These are phyloP conservation scores for Neofusicoccum ribis DNA, from an alignment of 2,329 filamentous ascomycete genomes.

Conservation along the genomic window DNA sequence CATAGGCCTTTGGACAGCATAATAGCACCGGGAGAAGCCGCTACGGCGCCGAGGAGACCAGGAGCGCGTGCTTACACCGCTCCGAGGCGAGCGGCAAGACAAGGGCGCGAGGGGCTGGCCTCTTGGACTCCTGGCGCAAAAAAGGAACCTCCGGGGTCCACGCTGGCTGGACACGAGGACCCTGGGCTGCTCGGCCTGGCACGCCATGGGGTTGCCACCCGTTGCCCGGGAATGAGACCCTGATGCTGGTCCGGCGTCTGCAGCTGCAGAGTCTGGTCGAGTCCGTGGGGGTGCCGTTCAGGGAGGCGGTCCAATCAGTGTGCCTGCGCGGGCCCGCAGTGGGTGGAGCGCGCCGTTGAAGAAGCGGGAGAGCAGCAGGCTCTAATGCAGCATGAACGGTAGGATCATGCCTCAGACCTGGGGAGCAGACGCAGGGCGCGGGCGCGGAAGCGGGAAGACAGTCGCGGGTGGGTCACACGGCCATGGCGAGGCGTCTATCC, in stretches of 20 bases:
- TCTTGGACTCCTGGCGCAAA: background rate
- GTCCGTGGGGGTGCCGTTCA: background rate
- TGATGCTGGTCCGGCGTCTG: background rate
- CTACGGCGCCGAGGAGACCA: background rate
- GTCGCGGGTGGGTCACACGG: background rate
- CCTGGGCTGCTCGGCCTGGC: background rate
- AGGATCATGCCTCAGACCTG: background rate
- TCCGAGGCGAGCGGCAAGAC: slow-evolving; percentile 3
- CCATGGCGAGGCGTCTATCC: background rate
- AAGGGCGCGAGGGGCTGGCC: background rate
- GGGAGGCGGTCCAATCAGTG: background rate
- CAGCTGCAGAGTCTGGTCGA: background rate
- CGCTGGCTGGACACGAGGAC: background rate
- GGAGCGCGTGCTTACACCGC: slow-evolving; percentile 11
- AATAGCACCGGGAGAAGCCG: slow-evolving; percentile 3
- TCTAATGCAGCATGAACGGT: background rate
- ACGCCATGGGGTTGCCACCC: background rate
- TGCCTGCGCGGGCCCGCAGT: background rate
- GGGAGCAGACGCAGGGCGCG: slow-evolving; percentile 9
- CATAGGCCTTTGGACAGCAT: background rate
- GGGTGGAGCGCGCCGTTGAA: slow-evolving; percentile 16
- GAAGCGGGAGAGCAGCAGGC: slow-evolving; percentile 13
- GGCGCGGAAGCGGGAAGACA: slow-evolving; percentile 12
- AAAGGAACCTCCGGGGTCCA: background rate
- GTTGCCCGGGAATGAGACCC: background rate